Conservation (phyloP, 2,329 filamentous ascomycete genomes). For the Claviceps fusiformis region DNA sequence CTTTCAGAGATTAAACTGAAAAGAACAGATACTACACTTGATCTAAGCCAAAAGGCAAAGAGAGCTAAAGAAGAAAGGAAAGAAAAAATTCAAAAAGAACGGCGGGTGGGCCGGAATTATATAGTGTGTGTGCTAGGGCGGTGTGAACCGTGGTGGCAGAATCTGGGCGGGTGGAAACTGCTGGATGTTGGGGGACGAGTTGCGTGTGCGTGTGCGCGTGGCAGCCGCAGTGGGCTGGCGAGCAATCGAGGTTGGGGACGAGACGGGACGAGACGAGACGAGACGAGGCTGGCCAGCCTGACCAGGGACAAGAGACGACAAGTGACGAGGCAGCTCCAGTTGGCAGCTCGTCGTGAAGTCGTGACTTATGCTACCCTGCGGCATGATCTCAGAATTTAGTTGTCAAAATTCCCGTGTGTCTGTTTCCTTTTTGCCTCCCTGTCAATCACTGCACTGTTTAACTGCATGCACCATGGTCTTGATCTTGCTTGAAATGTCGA, state of each 20-base stretch:
- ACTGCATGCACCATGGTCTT: not conserved
- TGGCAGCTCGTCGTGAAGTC: no score
- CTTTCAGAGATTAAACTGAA: constrained; percentile 95
- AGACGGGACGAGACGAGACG: not conserved
- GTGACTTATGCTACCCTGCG: not conserved
- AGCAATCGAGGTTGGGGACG: not conserved
- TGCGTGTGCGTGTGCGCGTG: not conserved
- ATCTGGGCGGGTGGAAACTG: not conserved
- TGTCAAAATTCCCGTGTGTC: not conserved
- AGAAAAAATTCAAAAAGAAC: constrained; percentile 10
- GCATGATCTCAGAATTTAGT: not conserved
- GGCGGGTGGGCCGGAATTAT: constrained; percentile 10
- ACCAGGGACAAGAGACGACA: no score
- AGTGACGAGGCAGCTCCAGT: no score
- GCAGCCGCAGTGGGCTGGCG: not conserved
- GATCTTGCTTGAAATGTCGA: not conserved
- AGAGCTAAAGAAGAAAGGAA: constrained; percentile 27
- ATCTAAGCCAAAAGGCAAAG: constrained; percentile 61
- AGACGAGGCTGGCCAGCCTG: not conserved
- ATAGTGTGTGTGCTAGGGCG: constrained; percentile 9
- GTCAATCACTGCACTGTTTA: no score
- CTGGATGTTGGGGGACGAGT: constrained; percentile 1
- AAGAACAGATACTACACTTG: constrained; percentile 96
- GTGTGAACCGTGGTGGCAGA: constrained; percentile 7
- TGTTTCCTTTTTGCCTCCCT: not conserved